phyloP scores from a whole-genome alignment of 768 basidiomycete genomes.

The Stropharia rugosoannulata region DNA sequence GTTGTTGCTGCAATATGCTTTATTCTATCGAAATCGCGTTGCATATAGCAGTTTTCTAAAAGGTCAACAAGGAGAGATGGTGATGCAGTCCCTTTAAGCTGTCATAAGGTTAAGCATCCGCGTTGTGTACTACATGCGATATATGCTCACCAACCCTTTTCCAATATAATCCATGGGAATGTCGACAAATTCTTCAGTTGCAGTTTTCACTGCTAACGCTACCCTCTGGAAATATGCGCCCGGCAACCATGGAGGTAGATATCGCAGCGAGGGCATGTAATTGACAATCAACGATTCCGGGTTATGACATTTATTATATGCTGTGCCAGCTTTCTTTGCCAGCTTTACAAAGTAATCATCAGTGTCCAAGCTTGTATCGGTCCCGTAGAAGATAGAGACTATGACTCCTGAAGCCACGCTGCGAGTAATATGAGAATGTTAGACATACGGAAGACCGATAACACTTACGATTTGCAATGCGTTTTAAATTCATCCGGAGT shows the following conservation, averaged over 20 bases:
- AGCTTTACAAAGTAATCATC: conserved; percentile 9
- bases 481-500: conserved; percentile 14
- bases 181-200: conserved; percentile 12
- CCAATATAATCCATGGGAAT: conserved; percentile 16
- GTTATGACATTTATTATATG: background rate
- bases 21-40: conserved; percentile 15
- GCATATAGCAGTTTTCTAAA: conserved; percentile 15
- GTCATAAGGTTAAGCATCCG: background rate
- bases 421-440: background rate
- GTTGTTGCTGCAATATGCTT: conserved; percentile 15
- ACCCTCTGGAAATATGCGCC: conserved; percentile 14
- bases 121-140: background rate
- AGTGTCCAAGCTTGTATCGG: conserved; percentile 11
- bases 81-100: conserved; percentile 15
- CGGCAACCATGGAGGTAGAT: conserved; percentile 18
- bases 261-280: conserved; percentile 11
- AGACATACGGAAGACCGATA: background rate
- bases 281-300: conserved; percentile 6
- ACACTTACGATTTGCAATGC: conserved; percentile 16
- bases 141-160: conserved; percentile 11
- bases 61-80: conserved; percentile 17
- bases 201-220: conserved; percentile 11
- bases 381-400: conserved; percentile 15
- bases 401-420: conserved; percentile 13
- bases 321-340: conserved; percentile 6